Evolutionary conservation across 2,329 filamentous ascomycete genomes (phyloP), one percentile per base, ranked within the genome.

Genomic region (Stylonectria norvegica): DNA sequence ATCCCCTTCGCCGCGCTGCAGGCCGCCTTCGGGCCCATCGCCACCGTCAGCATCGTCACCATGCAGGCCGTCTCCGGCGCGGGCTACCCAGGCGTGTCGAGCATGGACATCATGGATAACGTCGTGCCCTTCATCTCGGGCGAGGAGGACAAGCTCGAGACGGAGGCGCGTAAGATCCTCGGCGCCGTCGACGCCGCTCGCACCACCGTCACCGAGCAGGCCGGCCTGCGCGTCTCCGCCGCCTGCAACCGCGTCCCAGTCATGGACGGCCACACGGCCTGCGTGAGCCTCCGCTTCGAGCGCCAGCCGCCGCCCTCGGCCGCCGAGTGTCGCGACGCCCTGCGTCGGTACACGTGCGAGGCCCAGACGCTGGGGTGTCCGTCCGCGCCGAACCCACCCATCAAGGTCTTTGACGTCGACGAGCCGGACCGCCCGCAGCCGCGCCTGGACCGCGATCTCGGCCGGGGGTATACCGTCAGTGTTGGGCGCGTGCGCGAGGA

Each of bases 21-120:
- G 65, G 79, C 83, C 37, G 82, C 79, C 56, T 95, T 97, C 58
- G 93, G 91, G 31, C 82, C 84, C 56, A 86, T 95, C 53, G 85
- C 87, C 47, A 65, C 69, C 54, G 81, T 81, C 55, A 80, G 74
- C 52, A 87, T 97, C 37, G 89, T 96, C 55, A 97, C 93, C 30
- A 83, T 95, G 77, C 93, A 97, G 70, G 91, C 93, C 43, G 83
- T 97, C 32, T 95, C 88, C 2, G 91, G 93, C 42, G 91, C 89
- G 5, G 93, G 91, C 20, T 94, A 93, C 69, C 87, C 88, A 4
- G 88, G 88, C 50, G 87, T 97, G 27, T 85, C 85, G 62, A 87
- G 80, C 67, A 95, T 97, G 89, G 93, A 97, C 66, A 85, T 97
- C 46, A 71, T 97, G 47, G 93, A 97, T 70, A 97, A 97, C 61